Evolutionary conservation across 371 early-diverging fungal species (phyloP).

Genomic region (Amoeboaphelidium occidentale): DNA sequence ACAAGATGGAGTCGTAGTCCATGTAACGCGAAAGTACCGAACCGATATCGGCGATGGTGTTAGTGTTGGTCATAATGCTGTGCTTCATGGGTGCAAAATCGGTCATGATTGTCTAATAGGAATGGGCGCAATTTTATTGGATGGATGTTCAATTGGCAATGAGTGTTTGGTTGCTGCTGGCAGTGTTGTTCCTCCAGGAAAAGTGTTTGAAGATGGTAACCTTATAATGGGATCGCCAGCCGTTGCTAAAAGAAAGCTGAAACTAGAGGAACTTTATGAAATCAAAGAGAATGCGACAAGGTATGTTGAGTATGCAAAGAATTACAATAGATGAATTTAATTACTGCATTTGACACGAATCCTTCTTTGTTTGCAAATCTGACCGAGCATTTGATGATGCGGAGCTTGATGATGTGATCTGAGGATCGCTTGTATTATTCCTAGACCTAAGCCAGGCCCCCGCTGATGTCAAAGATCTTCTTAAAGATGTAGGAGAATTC

Average conservation of each 20-base stretch:
- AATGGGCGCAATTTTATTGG: not conserved
- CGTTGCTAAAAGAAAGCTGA: not conserved
- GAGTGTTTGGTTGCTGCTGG: not conserved
- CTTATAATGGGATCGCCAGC: not conserved
- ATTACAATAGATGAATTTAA: too few species aligned
- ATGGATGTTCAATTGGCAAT: not conserved
- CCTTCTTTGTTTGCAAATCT: too few species aligned
- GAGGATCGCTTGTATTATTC: too few species aligned
- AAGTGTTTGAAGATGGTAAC: not conserved
- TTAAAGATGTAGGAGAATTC: too few species aligned
- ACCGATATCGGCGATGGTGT: not conserved
- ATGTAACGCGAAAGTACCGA: not conserved
- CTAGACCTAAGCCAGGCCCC: too few species aligned
- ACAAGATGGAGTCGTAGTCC: not conserved
- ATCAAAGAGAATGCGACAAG: not conserved
- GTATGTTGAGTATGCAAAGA: not conserved
- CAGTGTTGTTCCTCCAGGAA: not conserved
- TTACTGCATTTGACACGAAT: too few species aligned
- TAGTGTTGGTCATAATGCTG: not conserved
- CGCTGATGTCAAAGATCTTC: too few species aligned
- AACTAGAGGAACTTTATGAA: not conserved
- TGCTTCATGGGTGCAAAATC: not conserved
- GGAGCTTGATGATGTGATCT: too few species aligned
- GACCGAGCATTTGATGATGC: too few species aligned
- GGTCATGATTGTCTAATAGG: not conserved